Evolutionary conservation across 441 rosid genomes (phyloP).

Genomic region (Flueggea neowawraea): DNA sequence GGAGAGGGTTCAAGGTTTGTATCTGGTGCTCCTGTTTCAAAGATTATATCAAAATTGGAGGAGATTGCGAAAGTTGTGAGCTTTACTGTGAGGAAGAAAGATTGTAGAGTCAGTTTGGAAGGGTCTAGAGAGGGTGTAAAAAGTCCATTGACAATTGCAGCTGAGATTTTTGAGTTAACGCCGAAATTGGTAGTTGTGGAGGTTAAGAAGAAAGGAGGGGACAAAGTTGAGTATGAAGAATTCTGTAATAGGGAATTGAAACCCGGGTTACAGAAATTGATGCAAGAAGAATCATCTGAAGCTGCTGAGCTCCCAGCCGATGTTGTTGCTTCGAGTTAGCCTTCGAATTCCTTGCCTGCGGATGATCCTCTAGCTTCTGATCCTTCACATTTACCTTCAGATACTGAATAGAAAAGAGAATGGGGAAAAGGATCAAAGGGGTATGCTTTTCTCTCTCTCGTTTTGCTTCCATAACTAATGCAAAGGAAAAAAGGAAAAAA

Average conservation of each 20-base stretch:
- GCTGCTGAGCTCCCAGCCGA: slow-evolving; percentile 19
- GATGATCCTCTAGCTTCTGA: slow-evolving; percentile 8
- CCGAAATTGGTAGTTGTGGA: slow-evolving; percentile 78
- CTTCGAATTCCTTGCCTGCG: slow-evolving; percentile 8
- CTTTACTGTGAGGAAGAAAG: slow-evolving; percentile 84
- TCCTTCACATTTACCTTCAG: slow-evolving; percentile 46
- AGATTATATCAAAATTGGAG: slow-evolving; percentile 74
- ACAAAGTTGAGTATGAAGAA: slow-evolving; percentile 72
- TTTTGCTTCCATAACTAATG: slow-evolving; percentile 2
- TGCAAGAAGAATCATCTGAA: slow-evolving; percentile 36
- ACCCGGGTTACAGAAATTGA: slow-evolving; percentile 67
- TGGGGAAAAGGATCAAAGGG: slow-evolving; percentile 20
- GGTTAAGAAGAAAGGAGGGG: slow-evolving; percentile 91
- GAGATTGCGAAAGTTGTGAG: slow-evolving; percentile 81
- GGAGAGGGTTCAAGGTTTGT: slow-evolving; percentile 69
- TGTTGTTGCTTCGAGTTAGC: slow-evolving; percentile 3
- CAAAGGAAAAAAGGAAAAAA: background rate
- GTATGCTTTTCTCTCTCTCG: slow-evolving; percentile 30
- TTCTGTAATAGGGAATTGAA: slow-evolving; percentile 64
- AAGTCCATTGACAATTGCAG: slow-evolving; percentile 73
- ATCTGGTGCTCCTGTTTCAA: slow-evolving; percentile 72
- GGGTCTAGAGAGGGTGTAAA: slow-evolving; percentile 74
- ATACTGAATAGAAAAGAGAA: slow-evolving; percentile 60
- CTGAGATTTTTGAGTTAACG: slow-evolving; percentile 87
- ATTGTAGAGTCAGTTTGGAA: slow-evolving; percentile 75